A percentile compares a stretch with the other conserved stretches of the same genome.
These are phyloP conservation scores for Hypomyces perniciosus DNA, from an alignment of 2,329 filamentous ascomycete species.

Conservation along the genomic window DNA sequence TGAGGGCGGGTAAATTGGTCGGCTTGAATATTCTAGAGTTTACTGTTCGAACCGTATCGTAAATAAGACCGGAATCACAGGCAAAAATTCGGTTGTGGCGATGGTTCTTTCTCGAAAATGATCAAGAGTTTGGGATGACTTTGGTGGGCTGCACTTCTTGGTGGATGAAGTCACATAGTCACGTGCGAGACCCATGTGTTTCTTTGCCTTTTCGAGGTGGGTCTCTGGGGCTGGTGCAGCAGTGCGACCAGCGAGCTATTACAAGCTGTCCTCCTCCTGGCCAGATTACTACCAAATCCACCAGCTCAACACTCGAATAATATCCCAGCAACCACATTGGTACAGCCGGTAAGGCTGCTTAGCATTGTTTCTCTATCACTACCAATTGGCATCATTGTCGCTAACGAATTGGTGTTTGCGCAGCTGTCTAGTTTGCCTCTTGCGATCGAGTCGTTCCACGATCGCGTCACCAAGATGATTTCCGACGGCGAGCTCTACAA, in stretches of 20 bases:
- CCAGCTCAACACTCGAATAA: neutral
- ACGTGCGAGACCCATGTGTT: slow-evolving; percentile 17
- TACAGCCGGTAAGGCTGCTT: neutral
- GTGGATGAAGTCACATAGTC: slow-evolving; percentile 22
- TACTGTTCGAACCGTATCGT: too few relatives aligned
- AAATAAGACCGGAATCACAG: too few relatives aligned
- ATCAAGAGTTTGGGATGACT: slow-evolving; percentile 8
- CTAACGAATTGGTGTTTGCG: slow-evolving; percentile 1
- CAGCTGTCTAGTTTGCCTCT: slow-evolving; percentile 3
- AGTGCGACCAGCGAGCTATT: too few relatives aligned
- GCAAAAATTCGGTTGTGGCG: neutral
- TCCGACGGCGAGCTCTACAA: slow-evolving; percentile 86
- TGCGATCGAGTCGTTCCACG: slow-evolving; percentile 4
- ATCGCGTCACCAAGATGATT: slow-evolving; percentile 64
- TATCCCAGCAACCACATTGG: neutral
- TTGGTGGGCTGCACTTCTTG: slow-evolving; percentile 17
- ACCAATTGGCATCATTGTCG: neutral
- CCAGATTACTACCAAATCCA: neutral
- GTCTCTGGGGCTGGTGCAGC: too few relatives aligned
- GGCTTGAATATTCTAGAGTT: too few relatives aligned
- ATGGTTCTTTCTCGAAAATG: slow-evolving; percentile 4
- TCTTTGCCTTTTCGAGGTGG: neutral
- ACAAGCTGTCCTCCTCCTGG: too few relatives aligned
- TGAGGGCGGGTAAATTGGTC: too few relatives aligned
- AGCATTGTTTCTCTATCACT: neutral